phyloP scores from a whole-genome alignment of 306 rosid species.

The Parietaria judaica region DNA sequence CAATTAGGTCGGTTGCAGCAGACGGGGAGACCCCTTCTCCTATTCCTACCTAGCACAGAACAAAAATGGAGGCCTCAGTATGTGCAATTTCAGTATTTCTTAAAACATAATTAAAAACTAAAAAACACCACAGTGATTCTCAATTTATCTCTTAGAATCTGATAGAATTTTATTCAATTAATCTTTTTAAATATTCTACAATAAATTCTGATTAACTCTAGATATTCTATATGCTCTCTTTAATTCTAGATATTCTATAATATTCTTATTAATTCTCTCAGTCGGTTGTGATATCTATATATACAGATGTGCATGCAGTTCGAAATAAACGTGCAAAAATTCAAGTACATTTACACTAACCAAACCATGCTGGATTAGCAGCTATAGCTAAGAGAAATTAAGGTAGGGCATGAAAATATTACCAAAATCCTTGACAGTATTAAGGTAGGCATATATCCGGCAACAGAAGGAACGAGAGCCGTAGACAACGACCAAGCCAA shows the following conservation, averaged over 20 bases:
- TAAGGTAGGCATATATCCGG: constrained; percentile 87
- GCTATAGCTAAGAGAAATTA: not conserved
- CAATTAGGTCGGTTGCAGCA: constrained; percentile 95
- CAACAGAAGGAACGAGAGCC: constrained; percentile 71
- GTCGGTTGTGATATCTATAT: too few relatives aligned
- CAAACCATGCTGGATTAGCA: not conserved
- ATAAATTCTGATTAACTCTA: too few relatives aligned
- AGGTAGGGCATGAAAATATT: constrained; percentile 18
- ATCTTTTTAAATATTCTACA: too few relatives aligned
- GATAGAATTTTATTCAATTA: too few relatives aligned
- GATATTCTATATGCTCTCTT: too few relatives aligned
- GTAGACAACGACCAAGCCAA: constrained; percentile 86
- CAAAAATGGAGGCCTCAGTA: constrained; percentile 18
- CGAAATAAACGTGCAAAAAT: too few relatives aligned
- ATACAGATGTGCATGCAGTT: too few relatives aligned
- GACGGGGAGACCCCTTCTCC: constrained; percentile 99
- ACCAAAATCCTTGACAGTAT: constrained; percentile 79
- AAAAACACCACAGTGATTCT: too few relatives aligned
- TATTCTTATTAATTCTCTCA: too few relatives aligned
- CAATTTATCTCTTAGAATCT: not conserved
- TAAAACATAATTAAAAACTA: too few relatives aligned
- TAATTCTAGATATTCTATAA: too few relatives aligned
- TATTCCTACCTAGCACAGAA: constrained; percentile 74
- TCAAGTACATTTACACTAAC: not conserved
- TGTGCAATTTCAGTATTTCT: constrained; percentile 10